Base-by-base conservation (phyloP, 2,329 filamentous ascomycete species). In the Fusarium agapanthi region DNA sequence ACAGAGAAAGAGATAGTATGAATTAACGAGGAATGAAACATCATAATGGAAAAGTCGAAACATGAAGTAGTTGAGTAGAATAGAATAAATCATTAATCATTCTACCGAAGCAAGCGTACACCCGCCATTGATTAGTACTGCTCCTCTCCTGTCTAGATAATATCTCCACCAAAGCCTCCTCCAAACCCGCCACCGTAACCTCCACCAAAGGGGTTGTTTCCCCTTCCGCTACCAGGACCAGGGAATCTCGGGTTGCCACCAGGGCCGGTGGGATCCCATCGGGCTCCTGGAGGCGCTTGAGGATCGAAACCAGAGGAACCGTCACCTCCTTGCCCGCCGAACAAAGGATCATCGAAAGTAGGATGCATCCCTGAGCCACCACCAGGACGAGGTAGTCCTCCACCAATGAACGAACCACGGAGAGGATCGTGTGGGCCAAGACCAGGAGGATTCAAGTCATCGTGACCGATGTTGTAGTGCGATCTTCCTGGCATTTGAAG, bases 321-420 rank as follows among this genome's bases (percentile, higher is more conserved):
- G 0, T 84, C 86, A 20, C 63, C 56, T 38, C 82, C 81, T 20
- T 81, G 84, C 4, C 82, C 81, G 15, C 84, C 84, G 79, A 97
- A 97, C 53, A 98, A 82, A 12, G 94, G 94, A 79, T 98, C 95
- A 76, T 97, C 94, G 80, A 97, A 96, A 0, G 95, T 97, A 2
- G 96, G 96, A 81, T 98, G 93, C 96, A 99, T 99, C 2, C 96
- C 96, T 18, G 92, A 90, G 16, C 88, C 88, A 26, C 90, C 88
- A 20, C 89, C 88, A 2, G 86, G 85, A n/a, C 86, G 83, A 28
- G 86, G 85, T 10, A 90, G 81, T 1, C 89, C 87, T n/a, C 88
- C 86, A 35, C 89, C 88, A 12, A 90, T 88, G 61, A 94, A 89
- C 6, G 88, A 88, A 9, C 89, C 88, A 37, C 93, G 85, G 7